Base-by-base conservation (phyloP, 2,329 filamentous ascomycete genomes). In the Aspergillus fumigatus region DNA sequence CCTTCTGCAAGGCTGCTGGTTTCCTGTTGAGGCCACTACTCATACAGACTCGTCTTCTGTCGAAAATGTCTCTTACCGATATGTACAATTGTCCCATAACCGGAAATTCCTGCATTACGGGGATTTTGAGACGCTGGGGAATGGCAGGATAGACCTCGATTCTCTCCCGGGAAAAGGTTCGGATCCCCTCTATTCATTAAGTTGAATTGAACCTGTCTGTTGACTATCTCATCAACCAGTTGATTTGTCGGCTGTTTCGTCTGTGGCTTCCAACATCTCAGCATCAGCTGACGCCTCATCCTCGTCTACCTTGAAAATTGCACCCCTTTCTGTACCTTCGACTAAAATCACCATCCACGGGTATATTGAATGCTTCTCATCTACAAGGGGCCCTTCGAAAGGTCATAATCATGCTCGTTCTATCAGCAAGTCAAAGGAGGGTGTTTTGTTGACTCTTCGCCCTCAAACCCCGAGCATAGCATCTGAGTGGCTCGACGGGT, bases 331-430 rank as follows among this genome's bases (percentile, higher is more conserved):
- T 40, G 64, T 68, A 8, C 71, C 73, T n/a, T 76, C 75, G 6
- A 96, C 92, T 38, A 96, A 92, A 72, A 96, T 97, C 67, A 96
- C 91, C 4, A 92, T 97, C 53, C 90, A 93, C 73, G 91, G 90
- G 60, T 89, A 88, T 63, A 62, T 76, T 14, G 71, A 75, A 5
- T 65, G 73, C 23, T 60, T 66, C 2, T 48, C 59, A 11, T 38
- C 32, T 38, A 65, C 66, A 3, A 55, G 65, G 67, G 75, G 56
- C 75, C 76, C 65, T 62, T 53, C 56, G 9, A 78, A 21, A 70
- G 73, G 26, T 19, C 64, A 64, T 35, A 61, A 66, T 47, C 67
- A 73, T 55, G 51, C 63, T 47, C 69, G 73, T 23, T 69, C 71
- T 38, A 59, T 60, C 49, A 70, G 66, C 63, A 69, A 67, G 60